phyloP scores from a whole-genome alignment of 2,329 filamentous ascomycete genomes.

The Aurifilum marmelostoma region DNA sequence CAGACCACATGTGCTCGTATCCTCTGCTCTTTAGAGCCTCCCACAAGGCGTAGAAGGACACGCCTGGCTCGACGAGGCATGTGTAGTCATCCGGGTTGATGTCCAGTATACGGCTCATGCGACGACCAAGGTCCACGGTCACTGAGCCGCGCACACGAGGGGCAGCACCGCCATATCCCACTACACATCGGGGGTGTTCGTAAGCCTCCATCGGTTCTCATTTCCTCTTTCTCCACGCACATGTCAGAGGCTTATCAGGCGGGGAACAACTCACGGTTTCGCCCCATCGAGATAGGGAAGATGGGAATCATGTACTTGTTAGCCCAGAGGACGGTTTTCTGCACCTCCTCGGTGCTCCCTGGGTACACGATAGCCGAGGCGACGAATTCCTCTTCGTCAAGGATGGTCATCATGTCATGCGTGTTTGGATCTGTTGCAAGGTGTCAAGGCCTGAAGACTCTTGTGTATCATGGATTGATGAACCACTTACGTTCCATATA shows the following conservation, averaged over 20 bases:
- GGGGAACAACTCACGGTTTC: slow-evolving; percentile 35
- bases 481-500: slow-evolving; percentile 30
- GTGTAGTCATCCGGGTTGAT: slow-evolving; percentile 44
- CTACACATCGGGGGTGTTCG: slow-evolving; percentile 9
- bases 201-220: neutral
- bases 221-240: neutral
- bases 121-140: slow-evolving; percentile 45
- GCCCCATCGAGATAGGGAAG: slow-evolving; percentile 43
- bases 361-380: slow-evolving; percentile 42
- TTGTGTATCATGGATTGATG: too few relatives aligned
- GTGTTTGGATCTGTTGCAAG: slow-evolving; percentile 30
- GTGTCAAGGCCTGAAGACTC: neutral
- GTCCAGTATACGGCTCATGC: slow-evolving; percentile 46
- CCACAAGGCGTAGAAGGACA: slow-evolving; percentile 45
- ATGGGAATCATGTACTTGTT: slow-evolving; percentile 42
- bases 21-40: slow-evolving; percentile 41
- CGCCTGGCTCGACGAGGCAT: slow-evolving; percentile 48
- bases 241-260: too few relatives aligned
- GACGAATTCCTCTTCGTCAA: slow-evolving; percentile 48
- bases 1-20: slow-evolving; percentile 47
- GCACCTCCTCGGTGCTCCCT: slow-evolving; percentile 41
- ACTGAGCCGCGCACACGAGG: slow-evolving; percentile 48
- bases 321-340: slow-evolving; percentile 39
- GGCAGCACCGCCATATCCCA: slow-evolving; percentile 49
- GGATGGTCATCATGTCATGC: slow-evolving; percentile 45